Percentiles rank a stretch among this genome's conserved stretches.
These are phyloP conservation scores for Fraxinus anomala DNA, from an alignment of 257 asterid genomes.

Conservation along the genomic window DNA sequence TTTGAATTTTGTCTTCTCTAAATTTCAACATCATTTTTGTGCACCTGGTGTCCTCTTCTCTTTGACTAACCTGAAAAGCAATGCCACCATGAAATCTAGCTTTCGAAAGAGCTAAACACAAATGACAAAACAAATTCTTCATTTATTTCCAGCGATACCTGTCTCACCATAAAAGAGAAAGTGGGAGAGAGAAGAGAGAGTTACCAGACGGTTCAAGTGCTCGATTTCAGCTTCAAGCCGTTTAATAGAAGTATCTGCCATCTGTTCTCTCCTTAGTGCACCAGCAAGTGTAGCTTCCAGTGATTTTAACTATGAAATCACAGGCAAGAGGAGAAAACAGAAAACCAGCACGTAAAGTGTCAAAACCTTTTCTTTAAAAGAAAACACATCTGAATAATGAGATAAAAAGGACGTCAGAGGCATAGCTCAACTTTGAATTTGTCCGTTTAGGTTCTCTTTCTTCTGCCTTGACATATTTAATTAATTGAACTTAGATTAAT, in stretches of 20 bases:
- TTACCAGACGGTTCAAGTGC: conserved; percentile 90
- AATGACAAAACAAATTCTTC: not conserved
- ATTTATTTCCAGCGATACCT: conserved; percentile 5
- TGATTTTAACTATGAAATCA: conserved; percentile 63
- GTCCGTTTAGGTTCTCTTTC: not conserved
- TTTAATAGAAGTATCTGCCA: conserved; percentile 77
- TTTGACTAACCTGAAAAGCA: conserved; percentile 73
- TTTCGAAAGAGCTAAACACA: not conserved
- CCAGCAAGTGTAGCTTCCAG: conserved; percentile 88
- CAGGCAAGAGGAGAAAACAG: conserved; percentile 7
- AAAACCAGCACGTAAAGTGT: conserved; percentile 22
- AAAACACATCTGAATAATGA: not conserved
- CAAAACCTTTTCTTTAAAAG: conserved; percentile 1
- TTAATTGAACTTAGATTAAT: not conserved
- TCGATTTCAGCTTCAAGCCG: conserved; percentile 87
- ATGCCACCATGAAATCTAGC: not conserved
- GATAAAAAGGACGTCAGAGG: not conserved
- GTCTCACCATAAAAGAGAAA: conserved; percentile 11
- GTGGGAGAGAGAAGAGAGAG: conserved; percentile 13
- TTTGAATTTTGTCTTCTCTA: conserved; percentile 94
- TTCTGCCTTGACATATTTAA: not conserved
- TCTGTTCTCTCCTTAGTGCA: conserved; percentile 86
- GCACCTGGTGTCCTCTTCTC: conserved; percentile 95
- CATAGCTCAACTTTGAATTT: not conserved
- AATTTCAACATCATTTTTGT: conserved; percentile 95